phyloP scores from a whole-genome alignment of 306 rosid species.

The Prunus padus region DNA sequence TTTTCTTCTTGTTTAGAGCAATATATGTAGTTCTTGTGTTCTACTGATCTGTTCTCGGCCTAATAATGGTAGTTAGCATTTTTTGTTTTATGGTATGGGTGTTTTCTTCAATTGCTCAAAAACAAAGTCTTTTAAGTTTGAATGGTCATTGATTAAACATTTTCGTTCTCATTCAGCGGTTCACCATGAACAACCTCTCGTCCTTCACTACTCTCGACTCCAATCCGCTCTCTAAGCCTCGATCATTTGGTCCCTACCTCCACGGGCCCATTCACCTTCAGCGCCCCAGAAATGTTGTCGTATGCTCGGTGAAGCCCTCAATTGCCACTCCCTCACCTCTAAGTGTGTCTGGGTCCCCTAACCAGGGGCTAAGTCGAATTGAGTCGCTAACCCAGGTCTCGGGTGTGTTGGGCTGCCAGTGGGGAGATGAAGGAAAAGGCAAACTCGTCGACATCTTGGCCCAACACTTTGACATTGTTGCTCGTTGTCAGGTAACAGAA shows the following conservation, averaged over 20 bases:
- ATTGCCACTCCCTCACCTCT: constrained; percentile 48
- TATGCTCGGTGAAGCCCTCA: constrained; percentile 50
- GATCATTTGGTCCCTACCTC: constrained; percentile 19
- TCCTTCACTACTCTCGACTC: constrained; percentile 48
- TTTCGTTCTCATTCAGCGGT: background rate
- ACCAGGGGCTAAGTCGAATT: constrained; percentile 40
- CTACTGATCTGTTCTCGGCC: background rate
- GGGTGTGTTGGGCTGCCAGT: constrained; percentile 86
- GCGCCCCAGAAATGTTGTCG: constrained; percentile 25
- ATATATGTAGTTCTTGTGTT: background rate
- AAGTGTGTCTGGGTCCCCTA: constrained; percentile 43
- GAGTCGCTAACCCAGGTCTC: constrained; percentile 79
- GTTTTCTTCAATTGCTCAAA: background rate
- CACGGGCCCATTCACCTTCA: background rate
- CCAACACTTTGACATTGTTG: constrained; percentile 81
- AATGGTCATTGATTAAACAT: background rate
- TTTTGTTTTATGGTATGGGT: background rate
- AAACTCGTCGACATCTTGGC: constrained; percentile 92
- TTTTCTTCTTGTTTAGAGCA: background rate
- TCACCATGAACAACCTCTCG: constrained; percentile 58
- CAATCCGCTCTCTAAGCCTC: constrained; percentile 40
- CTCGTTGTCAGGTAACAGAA: constrained; percentile 82
- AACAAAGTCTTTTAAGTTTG: background rate
- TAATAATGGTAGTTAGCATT: background rate
- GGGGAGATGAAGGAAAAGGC: constrained; percentile 99